Evolutionary conservation across 164 flowering plant species (phyloP), one percentile per base, ranked within the genome.

Genomic region (Akebia trifoliata): DNA sequence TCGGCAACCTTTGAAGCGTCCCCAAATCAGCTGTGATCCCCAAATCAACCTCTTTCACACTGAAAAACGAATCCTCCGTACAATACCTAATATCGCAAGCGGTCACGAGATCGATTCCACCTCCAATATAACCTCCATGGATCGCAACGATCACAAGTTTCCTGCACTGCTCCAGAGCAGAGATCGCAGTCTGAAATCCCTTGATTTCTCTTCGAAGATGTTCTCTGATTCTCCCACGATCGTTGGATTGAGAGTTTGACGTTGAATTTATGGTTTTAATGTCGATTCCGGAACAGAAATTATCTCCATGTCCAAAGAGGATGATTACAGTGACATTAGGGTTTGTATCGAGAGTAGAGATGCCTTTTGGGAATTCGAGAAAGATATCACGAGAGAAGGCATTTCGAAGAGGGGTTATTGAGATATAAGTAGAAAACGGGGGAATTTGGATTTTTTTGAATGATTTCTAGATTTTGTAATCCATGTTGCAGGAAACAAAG

Each of bases 251-350:
- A n/a, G 58, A 0, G 3, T 26, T 8, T 18, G 51, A 1, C 53
- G 50, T 10, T 42, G 74, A 46, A 21, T 12, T 24, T 2, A 85
- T 62, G 38, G 73, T 20, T 7, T 68, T 66, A 68, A 90, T 62
- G 61, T 92, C 91, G 79, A 89, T 86, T 10, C 98, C 94, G 60
- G 96, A 59, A 72, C 97, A 90, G 81, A 90, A 93, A 63, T 85
- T 84, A 20, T 47, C 20, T 37, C 87, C 90, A 30, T 63, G 50
- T 31, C 75, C 81, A 60, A 84, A 58, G 64, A 92, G 80, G 72
- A 89, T 51, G 68, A 90, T 73, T 74, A 80, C 90, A 66, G 56
- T 28, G 56, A 56, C 81, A 37, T 76, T 28, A 6, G 90, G 92
- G 77, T 84, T 76, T 31, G 62, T 77, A 59, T 89, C 97, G 68